Base-by-base conservation (phyloP, 805 yeast genomes). In the Metschnikowia borealis region DNA sequence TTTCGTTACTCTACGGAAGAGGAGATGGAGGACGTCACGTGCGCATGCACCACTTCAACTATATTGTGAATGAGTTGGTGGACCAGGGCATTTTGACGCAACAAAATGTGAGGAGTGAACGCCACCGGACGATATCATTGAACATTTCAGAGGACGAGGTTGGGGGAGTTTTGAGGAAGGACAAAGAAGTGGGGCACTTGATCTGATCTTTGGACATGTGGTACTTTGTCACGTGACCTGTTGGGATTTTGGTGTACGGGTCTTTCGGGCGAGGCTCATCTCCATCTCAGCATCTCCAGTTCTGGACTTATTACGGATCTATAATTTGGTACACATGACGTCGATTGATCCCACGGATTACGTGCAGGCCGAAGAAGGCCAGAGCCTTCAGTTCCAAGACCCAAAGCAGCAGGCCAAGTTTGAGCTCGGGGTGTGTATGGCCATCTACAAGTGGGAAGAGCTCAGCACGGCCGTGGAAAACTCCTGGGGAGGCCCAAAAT, bases 401-500 rank as follows among this genome's bases (percentile, higher is more conserved):
- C 85, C 79, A 48, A 80, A 79, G 58, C 87, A 83, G 57, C 96
- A 87, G 67, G 89, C 87, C 15, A 83, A 87, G 55, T 90, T 94
- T 62, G 98, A 92, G 68, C 77, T 94, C 13, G 99, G 97, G 10
- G 91, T 89, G 1, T 85, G 96, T 31, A 87, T 91, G 96, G 83
- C 87, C 34, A 69, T 94, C n/a, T 82, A 91, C 66, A 77, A 79
- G 51, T 94, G 99, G 99, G 94, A 90, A 52, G 90, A 87, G 21
- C 72, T 94, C 46, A 77, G 80, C 43, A 85, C 87, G 1, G 99
- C 99, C 0, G 98, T 94, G 8, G 95, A 82, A 5, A 89, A 88
- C 65, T 74, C 77, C 31, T 94, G 99, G 98, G 99, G 99, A 52
- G 99, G 99, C 1, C 83, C 96, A 13, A 87, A 88, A 34, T 85